Evolutionary conservation across 768 basidiomycete genomes (phyloP), one percentile per base, ranked within the genome.

Genomic region (Serendipita sp.): DNA sequence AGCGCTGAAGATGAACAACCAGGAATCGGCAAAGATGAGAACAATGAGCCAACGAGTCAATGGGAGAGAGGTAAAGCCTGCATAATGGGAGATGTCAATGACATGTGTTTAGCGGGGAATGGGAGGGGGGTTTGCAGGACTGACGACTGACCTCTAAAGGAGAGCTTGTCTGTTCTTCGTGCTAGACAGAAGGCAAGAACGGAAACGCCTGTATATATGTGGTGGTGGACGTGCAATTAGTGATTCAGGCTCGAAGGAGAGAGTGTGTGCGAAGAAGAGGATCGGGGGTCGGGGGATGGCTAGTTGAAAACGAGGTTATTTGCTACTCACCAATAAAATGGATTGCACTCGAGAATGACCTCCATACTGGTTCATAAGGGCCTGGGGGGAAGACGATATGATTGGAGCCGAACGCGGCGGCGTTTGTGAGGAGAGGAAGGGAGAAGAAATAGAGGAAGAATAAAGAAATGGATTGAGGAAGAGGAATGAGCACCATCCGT

Each of bases 161-260:
- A 77, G 69, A 24, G 72, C 69, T 38, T 76, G 72, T 44, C 70
- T 64, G 78, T 65, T 62, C 78, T 70, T 34, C 77, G 75, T 10
- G 78, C 75, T n/a, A 80, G 69, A 64, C 76, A 77, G 65, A 74
- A 76, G 1, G 77, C 56, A 34, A 76, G 48, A 3, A 70, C 64
- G 28, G 74, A 73, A 2, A 73, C 70, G 15, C 74, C 74, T 74
- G 66, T 38, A 28, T 41, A 18, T 34, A 51, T 11, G 8, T 28
- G 11, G 34, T 24, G 15, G 24, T 45, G 1, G 18, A 15, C 44
- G 10, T 24, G 8, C 16, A 16, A 51, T 18, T 32, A 18, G 48
- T 51, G 30, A 18, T 32, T 7, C 16, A 8, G 48, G 8, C 18
- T 51, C 18, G 48, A 32, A 32, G n/a, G 48, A 32, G 48, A 11